These are phyloP conservation scores for Funneliformis geosporum DNA, from an alignment of 192 early-diverging fungal species.

Conservation along the genomic window DNA sequence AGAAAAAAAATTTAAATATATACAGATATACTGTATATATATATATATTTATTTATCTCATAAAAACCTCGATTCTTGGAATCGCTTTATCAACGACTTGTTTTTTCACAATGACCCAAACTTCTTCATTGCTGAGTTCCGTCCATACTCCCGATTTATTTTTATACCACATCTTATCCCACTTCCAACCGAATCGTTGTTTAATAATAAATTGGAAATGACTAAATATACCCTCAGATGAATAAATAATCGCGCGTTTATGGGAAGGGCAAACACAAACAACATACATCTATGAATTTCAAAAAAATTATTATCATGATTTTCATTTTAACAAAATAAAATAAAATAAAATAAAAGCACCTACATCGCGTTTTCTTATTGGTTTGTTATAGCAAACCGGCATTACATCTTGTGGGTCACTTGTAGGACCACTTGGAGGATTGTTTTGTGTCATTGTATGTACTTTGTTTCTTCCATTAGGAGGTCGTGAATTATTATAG, in stretches of 20 bases:
- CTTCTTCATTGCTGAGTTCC: neutral
- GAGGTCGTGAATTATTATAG: neutral
- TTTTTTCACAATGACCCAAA: neutral
- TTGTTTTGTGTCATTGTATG: neutral
- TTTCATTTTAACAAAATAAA: neutral
- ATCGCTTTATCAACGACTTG: neutral
- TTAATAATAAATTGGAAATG: slow-evolving; percentile 3
- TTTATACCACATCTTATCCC: slow-evolving; percentile 22
- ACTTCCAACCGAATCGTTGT: slow-evolving; percentile 19
- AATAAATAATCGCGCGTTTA: slow-evolving; percentile 3
- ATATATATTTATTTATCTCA: neutral
- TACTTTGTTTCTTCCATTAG: neutral
- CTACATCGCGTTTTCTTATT: neutral
- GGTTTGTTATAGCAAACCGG: neutral
- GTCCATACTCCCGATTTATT: neutral
- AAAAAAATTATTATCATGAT: neutral
- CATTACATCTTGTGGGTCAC: neutral
- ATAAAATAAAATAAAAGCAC: neutral
- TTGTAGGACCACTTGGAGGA: neutral
- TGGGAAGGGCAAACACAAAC: neutral
- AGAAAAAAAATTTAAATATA: too few relatives aligned
- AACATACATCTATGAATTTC: neutral
- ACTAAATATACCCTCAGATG: neutral
- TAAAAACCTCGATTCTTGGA: slow-evolving; percentile 1
- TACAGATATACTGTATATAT: too few relatives aligned